These are phyloP conservation scores for Exophiala sp. DNA, from an alignment of 2,329 filamentous ascomycete genomes.

Conservation along the genomic window DNA sequence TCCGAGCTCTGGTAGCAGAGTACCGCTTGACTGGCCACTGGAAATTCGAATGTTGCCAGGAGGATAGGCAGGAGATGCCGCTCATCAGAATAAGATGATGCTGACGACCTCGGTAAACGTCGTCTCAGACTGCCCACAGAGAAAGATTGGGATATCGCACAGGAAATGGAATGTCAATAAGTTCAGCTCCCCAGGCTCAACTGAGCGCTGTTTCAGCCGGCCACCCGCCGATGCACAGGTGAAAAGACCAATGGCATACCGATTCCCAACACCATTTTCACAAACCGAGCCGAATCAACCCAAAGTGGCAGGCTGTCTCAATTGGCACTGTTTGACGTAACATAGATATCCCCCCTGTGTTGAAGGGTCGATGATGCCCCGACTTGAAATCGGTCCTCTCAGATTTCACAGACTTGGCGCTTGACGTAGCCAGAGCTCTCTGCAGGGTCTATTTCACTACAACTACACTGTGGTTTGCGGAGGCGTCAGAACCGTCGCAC, in stretches of 20 bases:
- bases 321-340: background rate
- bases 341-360: background rate
- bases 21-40: background rate
- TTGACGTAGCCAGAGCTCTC: constrained; percentile 9
- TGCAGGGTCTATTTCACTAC: background rate
- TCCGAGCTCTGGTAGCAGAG: background rate
- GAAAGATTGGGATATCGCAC: no score
- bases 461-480: background rate
- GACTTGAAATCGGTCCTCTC: constrained; percentile 7
- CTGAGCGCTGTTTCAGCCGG: no score
- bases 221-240: no score
- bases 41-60: no score
- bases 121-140: no score
- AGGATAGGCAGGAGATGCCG: background rate
- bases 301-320: constrained; percentile 3
- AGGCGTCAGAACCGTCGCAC: background rate
- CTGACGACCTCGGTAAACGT: no score
- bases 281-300: background rate
- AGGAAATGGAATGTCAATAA: no score
- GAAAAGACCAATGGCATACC: no score
- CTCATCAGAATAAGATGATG: no score
- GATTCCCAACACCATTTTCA: no score
- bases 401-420: background rate
- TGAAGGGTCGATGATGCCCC: constrained; percentile 10
- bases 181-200: no score